These are phyloP conservation scores for Maudiozyma humilis DNA, from an alignment of 1,139 yeast species.

Conservation along the genomic window DNA sequence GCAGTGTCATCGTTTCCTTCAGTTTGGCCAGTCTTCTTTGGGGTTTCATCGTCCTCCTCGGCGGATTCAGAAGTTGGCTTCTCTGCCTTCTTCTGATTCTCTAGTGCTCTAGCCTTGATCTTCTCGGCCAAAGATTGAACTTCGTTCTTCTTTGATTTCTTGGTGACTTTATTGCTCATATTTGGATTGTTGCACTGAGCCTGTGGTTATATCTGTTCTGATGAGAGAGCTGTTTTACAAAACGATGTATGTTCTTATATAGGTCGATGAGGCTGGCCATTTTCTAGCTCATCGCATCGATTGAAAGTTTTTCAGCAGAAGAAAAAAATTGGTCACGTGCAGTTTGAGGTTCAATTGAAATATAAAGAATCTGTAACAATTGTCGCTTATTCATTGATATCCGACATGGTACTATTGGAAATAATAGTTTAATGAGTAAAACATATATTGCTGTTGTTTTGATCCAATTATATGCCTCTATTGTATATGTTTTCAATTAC, in stretches of 20 bases:
- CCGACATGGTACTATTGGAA: too few species aligned
- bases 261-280: background rate
- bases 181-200: background rate
- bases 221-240: too few species aligned
- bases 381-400: too few species aligned
- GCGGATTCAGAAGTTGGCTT: slow-evolving; percentile 12
- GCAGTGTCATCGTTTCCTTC: slow-evolving; percentile 6
- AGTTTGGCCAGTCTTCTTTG: slow-evolving; percentile 1
- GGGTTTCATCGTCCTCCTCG: slow-evolving; percentile 7
- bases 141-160: slow-evolving; percentile 23
- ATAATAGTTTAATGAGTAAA: too few species aligned
- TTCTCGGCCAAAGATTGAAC: slow-evolving; percentile 35
- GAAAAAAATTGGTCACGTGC: background rate
- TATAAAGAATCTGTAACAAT: too few species aligned
- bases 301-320: background rate
- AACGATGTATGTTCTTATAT: too few species aligned
- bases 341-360: too few species aligned
- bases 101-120: slow-evolving; percentile 47
- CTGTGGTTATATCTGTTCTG: too few species aligned
- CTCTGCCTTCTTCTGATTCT: slow-evolving; percentile 21
- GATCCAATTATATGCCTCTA: too few species aligned
- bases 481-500: too few species aligned
- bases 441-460: too few species aligned
- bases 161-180: slow-evolving; percentile 19
- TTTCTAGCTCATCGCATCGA: slow-evolving; percentile 2